phyloP scores from a whole-genome alignment of 805 yeast genomes.

The Starmerella stigmatis region DNA sequence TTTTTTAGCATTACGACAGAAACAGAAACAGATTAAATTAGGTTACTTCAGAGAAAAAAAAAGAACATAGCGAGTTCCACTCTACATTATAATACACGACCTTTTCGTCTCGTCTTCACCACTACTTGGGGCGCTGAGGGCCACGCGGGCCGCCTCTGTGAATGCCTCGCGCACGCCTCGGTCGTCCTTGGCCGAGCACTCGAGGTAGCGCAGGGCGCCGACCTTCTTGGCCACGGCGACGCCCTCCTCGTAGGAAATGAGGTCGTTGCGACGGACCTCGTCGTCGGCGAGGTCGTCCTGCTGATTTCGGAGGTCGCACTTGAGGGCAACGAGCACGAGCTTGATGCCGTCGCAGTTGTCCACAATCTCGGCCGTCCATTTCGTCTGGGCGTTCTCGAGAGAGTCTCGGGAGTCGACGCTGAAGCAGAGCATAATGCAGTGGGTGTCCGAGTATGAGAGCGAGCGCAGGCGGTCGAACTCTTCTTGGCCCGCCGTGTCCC shows the following conservation, averaged over 20 bases:
- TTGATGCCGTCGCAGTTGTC: constrained; percentile 97
- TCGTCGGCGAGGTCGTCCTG: constrained; percentile 39
- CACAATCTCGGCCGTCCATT: constrained; percentile 94
- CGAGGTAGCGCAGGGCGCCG: constrained; percentile 89
- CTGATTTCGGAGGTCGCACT: constrained; percentile 77
- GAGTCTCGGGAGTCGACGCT: constrained; percentile 92
- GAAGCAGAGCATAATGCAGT: constrained; percentile 92
- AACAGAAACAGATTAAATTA: neutral
- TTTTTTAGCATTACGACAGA: neutral
- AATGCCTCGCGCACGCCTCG: constrained; percentile 99
- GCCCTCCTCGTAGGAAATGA: constrained; percentile 88
- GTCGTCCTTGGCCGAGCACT: constrained; percentile 92
- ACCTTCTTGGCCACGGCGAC: constrained; percentile 81
- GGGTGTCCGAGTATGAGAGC: constrained; percentile 86
- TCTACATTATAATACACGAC: constrained; percentile 21
- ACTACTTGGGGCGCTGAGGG: constrained; percentile 77
- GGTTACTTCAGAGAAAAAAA: neutral
- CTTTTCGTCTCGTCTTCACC: constrained; percentile 28
- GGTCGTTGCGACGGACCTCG: constrained; percentile 29
- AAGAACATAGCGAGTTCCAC: neutral
- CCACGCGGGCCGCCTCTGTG: constrained; percentile 97
- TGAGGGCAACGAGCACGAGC: constrained; percentile 82
- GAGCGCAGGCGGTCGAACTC: constrained; percentile 93
- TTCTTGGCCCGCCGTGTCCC: constrained; percentile 99
- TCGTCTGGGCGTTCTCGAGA: constrained; percentile 83